These are phyloP conservation scores for Fusarium sp. DNA, from an alignment of 2,329 filamentous ascomycete species.

Conservation along the genomic window DNA sequence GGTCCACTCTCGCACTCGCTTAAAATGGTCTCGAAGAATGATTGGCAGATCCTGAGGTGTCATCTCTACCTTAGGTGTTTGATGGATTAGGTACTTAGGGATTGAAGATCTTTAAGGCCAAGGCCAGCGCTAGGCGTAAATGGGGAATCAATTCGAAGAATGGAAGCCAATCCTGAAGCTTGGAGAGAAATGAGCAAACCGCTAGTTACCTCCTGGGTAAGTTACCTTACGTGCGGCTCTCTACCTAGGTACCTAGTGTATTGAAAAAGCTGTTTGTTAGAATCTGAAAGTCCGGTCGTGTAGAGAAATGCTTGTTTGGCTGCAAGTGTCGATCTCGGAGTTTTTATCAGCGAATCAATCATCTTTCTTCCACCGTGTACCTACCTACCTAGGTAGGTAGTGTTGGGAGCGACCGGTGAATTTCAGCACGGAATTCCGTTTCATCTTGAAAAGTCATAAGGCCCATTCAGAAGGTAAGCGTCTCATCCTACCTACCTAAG, in stretches of 20 bases:
- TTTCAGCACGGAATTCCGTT: background rate
- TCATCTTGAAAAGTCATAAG: background rate
- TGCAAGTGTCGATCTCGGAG: background rate
- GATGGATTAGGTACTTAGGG: background rate
- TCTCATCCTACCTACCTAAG: too few relatives aligned
- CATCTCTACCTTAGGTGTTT: background rate
- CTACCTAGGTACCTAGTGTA: background rate
- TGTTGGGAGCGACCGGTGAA: background rate
- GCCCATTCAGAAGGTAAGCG: background rate
- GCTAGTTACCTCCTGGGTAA: background rate
- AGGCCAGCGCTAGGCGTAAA: slow-evolving; percentile 14
- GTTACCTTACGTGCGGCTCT: background rate
- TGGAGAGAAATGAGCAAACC: background rate
- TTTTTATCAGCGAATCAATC: background rate
- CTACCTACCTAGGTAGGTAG: background rate
- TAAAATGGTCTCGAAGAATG: background rate
- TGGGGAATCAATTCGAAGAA: slow-evolving; percentile 8
- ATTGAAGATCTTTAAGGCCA: background rate
- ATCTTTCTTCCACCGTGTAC: background rate
- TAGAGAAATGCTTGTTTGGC: background rate
- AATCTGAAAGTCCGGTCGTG: background rate
- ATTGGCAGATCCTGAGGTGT: background rate
- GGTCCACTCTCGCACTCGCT: slow-evolving; percentile 31
- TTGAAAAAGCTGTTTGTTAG: background rate
- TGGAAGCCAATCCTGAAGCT: background rate